Base-by-base conservation (phyloP, 2,329 filamentous ascomycete genomes). In the Aspergillus floridensis region DNA sequence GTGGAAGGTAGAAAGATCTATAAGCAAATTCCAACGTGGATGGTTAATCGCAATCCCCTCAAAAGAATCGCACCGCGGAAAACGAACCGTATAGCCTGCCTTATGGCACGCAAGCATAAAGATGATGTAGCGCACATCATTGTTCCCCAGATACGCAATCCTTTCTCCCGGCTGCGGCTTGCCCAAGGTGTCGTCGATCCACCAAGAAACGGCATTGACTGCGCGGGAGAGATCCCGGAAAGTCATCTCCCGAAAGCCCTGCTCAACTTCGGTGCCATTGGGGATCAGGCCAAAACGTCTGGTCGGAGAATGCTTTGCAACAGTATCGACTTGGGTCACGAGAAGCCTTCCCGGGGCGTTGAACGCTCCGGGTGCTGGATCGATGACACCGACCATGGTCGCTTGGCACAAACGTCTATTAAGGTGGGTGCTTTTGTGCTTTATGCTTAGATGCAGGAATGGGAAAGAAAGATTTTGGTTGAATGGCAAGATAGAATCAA, bases 391-490 rank as follows among this genome's bases (percentile, higher is more conserved):
- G 32, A 35, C 32, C 32, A 35, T 35, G 32, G 14, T 35, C 32
- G 12, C 32, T 35, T 35, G 12, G 16, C 11, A 35, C 14, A 3
- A 10, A 5, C 26, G 26, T 10, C 7, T 35, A 16, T 4, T 4
- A 12, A 35, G 32, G 12, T 4, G 3, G 32, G 11, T 5, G 12
- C 32, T 35, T 35, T 16, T 12, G 11, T 5, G 12, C 32, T 35
- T 35, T 16, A 4, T 35, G 32, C 11, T 35, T 12, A 1, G 11
- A 35, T 0, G 84, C 69, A 69, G 89, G 79, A 26, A 82, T 29
- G 26, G 6, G 7, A 29, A 8, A 8, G 7, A 6, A 29, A 3
- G 26, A 2, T 10, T 5, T 29, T 29, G 7, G 7, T 29, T 29
- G 7, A 29, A 8, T 29, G 26, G 7, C 26, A 3, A 29, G 26